A percentile compares a stretch with the other conserved stretches of the same genome.
Evolutionary conservation across 257 asterid species (phyloP).

Genomic region (Jaltomata sinuosa): DNA sequence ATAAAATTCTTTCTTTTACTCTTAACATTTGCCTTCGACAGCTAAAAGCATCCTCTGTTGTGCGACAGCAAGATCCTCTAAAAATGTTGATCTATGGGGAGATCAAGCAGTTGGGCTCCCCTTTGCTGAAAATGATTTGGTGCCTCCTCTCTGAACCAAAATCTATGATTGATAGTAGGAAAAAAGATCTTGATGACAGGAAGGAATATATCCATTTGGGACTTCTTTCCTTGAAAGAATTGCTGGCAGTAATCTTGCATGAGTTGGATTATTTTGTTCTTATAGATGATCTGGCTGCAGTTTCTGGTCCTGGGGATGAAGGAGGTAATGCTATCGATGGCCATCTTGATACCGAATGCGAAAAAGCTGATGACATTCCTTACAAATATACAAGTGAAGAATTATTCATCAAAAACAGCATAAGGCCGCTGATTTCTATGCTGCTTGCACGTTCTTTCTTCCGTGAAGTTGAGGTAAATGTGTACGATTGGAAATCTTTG

Average conservation of each 20-base stretch:
- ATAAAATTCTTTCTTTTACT: constrained; percentile 27
- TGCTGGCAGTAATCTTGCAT: constrained; percentile 39
- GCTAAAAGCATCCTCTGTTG: constrained; percentile 31
- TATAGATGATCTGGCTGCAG: constrained; percentile 49
- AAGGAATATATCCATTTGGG: constrained; percentile 52
- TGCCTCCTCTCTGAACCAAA: constrained; percentile 33
- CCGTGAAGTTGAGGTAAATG: constrained; percentile 72
- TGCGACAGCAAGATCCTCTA: constrained; percentile 53
- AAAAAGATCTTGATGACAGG: constrained; percentile 42
- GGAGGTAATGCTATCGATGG: constrained; percentile 9
- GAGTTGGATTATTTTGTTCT: constrained; percentile 32
- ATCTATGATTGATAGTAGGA: constrained; percentile 23
- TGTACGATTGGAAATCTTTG: background rate
- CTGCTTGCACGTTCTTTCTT: constrained; percentile 46
- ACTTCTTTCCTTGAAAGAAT: constrained; percentile 57
- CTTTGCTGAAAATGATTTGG: constrained; percentile 49
- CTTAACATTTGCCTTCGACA: constrained; percentile 45
- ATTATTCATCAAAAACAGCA: constrained; percentile 38
- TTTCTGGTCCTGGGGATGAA: constrained; percentile 27
- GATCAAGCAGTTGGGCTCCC: constrained; percentile 61
- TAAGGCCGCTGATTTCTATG: constrained; percentile 43
- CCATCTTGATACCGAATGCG: constrained; percentile 20
- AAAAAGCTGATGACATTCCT: constrained; percentile 35
- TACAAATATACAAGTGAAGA: constrained; percentile 46
- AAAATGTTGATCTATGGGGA: constrained; percentile 55